Evolutionary conservation across 352 stramenopile species (phyloP), one percentile per base, ranked within the genome.

Genomic region (Nothophytophthora sp.): DNA sequence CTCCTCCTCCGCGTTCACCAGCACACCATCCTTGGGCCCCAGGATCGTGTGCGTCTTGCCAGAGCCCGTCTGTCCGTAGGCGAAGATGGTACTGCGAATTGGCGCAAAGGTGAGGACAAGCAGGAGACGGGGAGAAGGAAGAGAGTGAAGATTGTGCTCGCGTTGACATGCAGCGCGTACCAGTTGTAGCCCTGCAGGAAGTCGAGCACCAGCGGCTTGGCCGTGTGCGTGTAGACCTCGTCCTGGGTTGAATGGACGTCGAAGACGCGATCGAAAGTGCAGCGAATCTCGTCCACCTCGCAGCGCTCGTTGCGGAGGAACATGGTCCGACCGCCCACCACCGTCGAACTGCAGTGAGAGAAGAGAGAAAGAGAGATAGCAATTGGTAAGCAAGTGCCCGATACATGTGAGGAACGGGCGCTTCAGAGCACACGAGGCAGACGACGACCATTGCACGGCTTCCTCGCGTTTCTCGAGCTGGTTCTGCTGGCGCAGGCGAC

Each of bases 31-130:
- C 23, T 81, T 82, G 9, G 79, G 78, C 0, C 81, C 81, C 4
- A 88, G 57, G 34, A 92, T 89, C 19, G 81, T 92, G 49, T 92
- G 81, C n/a, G 92, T 98, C 56, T 98, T 98, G 43, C 92, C 92
- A 2, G 78, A 95, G 16, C 92, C 92, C 5, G 88, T 97, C 61
- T 96, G 88, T 3, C 88, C 88, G 58, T 96, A 96, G 20, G 83
- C 86, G 45, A 97, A 96, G 40, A 96, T 93, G 30, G 88, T 96
- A 32, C 76, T 57, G 12, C 20, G 42, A 1, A 30, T 33, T 15
- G 25, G 4, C 18, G 24, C 19, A 19, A 34, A 39, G 4, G 13
- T 54, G 22, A 44, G 34, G 41, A 25, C 45, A 27, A 51, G 40
- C 27, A 34, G 5, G 8, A n/a, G 12, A 22, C 6, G 11, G 5